These are phyloP conservation scores for Apiotrichum laibachii DNA, from an alignment of 1,284 basidiomycete genomes.

Conservation along the genomic window DNA sequence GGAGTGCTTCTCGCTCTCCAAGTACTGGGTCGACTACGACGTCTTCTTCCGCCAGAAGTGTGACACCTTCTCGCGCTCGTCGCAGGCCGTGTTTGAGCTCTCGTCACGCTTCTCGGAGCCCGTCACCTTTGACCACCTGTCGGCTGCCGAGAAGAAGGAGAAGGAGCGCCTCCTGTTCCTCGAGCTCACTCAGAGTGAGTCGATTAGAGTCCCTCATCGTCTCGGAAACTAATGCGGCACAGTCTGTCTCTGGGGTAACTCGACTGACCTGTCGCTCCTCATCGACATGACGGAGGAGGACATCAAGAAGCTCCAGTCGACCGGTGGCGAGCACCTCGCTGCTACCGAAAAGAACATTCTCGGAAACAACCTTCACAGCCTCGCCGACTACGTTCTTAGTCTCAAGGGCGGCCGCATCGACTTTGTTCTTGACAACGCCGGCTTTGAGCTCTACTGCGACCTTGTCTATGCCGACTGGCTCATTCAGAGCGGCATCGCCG, in stretches of 20 bases:
- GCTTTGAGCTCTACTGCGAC: slow-evolving; percentile 95
- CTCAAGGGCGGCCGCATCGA: slow-evolving; percentile 81
- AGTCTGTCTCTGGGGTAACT: slow-evolving; percentile 94
- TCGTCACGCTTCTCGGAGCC: slow-evolving; percentile 89
- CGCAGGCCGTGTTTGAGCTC: slow-evolving; percentile 90
- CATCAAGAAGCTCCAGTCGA: slow-evolving; percentile 95
- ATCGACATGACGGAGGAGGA: slow-evolving; percentile 99
- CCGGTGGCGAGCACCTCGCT: slow-evolving; percentile 90
- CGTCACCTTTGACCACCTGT: slow-evolving; percentile 54
- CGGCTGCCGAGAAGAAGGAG: slow-evolving; percentile 60
- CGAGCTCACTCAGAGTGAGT: slow-evolving; percentile 79
- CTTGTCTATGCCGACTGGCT: slow-evolving; percentile 85
- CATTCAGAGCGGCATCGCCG: slow-evolving; percentile 84
- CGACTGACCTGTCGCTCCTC: slow-evolving; percentile 91
- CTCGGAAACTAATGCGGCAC: too few species aligned
- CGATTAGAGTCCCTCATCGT: too few species aligned
- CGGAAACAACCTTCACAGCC: slow-evolving; percentile 58
- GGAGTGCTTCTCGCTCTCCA: slow-evolving; percentile 91
- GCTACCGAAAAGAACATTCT: slow-evolving; percentile 86
- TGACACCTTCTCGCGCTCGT: slow-evolving; percentile 91
- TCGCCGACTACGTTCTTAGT: slow-evolving; percentile 78
- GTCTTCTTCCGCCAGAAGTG: slow-evolving; percentile 89
- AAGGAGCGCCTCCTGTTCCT: slow-evolving; percentile 87
- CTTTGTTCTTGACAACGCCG: slow-evolving; percentile 62
- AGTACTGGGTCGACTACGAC: slow-evolving; percentile 80